phyloP scores from a whole-genome alignment of 805 yeast genomes.

The Huiozyma naganishii region DNA sequence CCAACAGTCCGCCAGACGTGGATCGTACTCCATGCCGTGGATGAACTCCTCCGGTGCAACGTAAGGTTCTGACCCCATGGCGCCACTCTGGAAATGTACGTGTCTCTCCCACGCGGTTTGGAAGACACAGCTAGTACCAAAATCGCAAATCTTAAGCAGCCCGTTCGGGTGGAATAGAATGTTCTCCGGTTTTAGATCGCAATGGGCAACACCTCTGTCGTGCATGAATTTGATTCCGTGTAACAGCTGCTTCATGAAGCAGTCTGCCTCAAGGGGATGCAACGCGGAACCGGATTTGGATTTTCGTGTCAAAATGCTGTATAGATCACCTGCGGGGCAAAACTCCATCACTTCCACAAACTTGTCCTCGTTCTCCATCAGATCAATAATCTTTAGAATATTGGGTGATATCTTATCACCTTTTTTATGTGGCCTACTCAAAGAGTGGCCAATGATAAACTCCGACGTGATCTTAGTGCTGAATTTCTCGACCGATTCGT shows the following conservation, averaged over 20 bases:
- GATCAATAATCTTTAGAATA: slow-evolving; percentile 67
- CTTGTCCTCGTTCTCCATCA: slow-evolving; percentile 61
- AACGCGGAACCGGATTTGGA: slow-evolving; percentile 40
- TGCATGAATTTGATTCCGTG: slow-evolving; percentile 81
- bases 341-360: slow-evolving; percentile 90
- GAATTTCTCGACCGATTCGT: slow-evolving; percentile 86
- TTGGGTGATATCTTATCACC: slow-evolving; percentile 33
- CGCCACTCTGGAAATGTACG: slow-evolving; percentile 55
- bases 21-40: slow-evolving; percentile 49
- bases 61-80: slow-evolving; percentile 83
- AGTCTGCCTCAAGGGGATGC: slow-evolving; percentile 66
- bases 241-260: slow-evolving; percentile 77
- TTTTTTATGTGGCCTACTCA: slow-evolving; percentile 31
- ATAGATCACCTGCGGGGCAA: slow-evolving; percentile 77
- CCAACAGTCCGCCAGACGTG: slow-evolving; percentile 81
- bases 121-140: slow-evolving; percentile 86
- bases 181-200: slow-evolving; percentile 87
- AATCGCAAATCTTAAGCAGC: slow-evolving; percentile 63
- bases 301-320: slow-evolving; percentile 40
- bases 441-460: slow-evolving; percentile 74
- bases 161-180: slow-evolving; percentile 59
- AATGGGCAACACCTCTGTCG: slow-evolving; percentile 85
- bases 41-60: slow-evolving; percentile 84
- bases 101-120: slow-evolving; percentile 82
- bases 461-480: slow-evolving; percentile 82